Conservation (phyloP, 169 alveolate species). For the Plasmodium gaboni region DNA sequence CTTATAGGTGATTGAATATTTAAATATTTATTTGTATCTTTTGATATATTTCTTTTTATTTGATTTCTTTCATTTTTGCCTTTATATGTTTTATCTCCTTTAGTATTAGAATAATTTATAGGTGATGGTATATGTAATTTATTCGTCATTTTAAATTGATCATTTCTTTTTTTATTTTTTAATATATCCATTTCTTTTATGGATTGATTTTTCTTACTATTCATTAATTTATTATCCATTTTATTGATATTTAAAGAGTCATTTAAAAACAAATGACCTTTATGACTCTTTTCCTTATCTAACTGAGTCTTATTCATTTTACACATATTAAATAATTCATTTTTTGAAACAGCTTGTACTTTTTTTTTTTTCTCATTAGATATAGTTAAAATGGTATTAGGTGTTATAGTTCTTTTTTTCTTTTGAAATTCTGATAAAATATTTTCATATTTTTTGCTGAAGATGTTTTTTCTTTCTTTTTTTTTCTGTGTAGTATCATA, state of each 20-base stretch:
- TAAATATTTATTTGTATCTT: not conserved
- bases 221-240: no score
- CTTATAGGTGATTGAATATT: not conserved
- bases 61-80: no score
- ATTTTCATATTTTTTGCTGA: slow-evolving; percentile 14
- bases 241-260: no score
- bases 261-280: not conserved
- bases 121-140: not conserved
- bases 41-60: not conserved
- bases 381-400: not conserved
- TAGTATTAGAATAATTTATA: no score
- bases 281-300: not conserved
- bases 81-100: no score
- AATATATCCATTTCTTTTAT: no score
- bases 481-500: no score
- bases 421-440: not conserved
- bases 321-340: slow-evolving; percentile 29
- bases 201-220: no score
- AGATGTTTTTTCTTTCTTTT: no score
- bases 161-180: no score
- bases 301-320: slow-evolving; percentile 1
- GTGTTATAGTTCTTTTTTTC: slow-evolving; percentile 42
- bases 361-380: slow-evolving; percentile 5
- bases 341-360: slow-evolving; percentile 37
- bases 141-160: no score